Conservation (phyloP, 371 early-diverging fungal species). For the Mycotypha africana region DNA sequence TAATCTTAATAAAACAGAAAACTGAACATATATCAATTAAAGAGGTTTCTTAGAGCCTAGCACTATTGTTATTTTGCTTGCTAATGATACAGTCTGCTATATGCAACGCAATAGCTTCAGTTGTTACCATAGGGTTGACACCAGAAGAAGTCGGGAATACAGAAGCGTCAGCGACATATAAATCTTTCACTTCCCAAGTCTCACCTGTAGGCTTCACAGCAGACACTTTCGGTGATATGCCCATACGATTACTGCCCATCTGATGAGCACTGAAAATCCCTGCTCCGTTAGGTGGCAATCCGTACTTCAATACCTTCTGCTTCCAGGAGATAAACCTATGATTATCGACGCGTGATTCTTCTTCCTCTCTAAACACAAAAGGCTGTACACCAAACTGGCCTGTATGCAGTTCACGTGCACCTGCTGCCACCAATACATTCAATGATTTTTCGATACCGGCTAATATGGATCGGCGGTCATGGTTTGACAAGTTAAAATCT, state of each 20-base stretch:
- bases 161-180: conserved; percentile 72
- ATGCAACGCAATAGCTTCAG: conserved; percentile 34
- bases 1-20: neutral
- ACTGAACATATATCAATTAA: neutral
- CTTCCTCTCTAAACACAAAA: conserved; percentile 28
- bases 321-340: conserved; percentile 32
- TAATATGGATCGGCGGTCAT: conserved; percentile 47
- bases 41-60: conserved; percentile 21
- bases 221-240: conserved; percentile 44
- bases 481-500: conserved; percentile 46
- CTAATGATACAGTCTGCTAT: conserved; percentile 23
- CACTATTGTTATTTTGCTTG: conserved; percentile 2
- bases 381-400: conserved; percentile 43
- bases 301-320: conserved; percentile 16
- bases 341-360: conserved; percentile 32
- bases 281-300: conserved; percentile 26
- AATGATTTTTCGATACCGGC: conserved; percentile 48
- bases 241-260: conserved; percentile 72
- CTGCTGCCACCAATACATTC: conserved; percentile 54
- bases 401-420: conserved; percentile 61
- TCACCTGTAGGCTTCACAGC: conserved; percentile 69
- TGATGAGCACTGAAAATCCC: conserved; percentile 54
- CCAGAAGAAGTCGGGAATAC: conserved; percentile 69
- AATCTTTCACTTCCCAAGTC: conserved; percentile 67
- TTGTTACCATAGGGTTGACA: conserved; percentile 76